Base-by-base conservation (phyloP, 2,329 filamentous ascomycete species). In the Alternaria infectoria region DNA sequence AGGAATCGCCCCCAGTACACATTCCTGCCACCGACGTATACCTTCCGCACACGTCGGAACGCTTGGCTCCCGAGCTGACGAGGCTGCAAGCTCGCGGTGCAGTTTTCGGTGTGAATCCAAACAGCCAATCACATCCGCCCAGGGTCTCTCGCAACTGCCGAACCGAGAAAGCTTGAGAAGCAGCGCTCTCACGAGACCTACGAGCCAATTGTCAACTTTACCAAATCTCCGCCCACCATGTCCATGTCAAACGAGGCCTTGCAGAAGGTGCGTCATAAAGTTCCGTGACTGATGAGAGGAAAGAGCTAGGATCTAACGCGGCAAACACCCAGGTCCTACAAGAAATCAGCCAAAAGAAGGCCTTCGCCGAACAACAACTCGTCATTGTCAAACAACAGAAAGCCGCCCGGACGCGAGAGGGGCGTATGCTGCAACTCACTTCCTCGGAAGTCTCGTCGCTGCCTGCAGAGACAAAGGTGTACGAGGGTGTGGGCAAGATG, bases 401-500 rank as follows among this genome's bases (percentile, higher is more conserved):
- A 71, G 87, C 89, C 8, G 86, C 89, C 64, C 97, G 97, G 82
- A 92, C 95, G 80, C 89, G 94, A 62, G 95, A 98, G 78, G 90
- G 91, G 77, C 93, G 96, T 47, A 89, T 97, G 82, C 86, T 96
- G 45, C 92, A 97, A 80, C 84, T 99, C 69, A 98, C 95, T 2
- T 87, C 91, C 36, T 92, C 87, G 68, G 96, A 99, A 81, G 85
- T 98, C 54, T 87, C 88, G n/a, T 86, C 88, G 7, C 82, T 99
- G 64, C 91, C 93, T 5, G 79, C 87, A 17, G 87, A 90, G 51
- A 96, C 93, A 0, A 90, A 90, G 30, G 88, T 97, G 26, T 99
- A 98, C 75, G 95, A 98, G 82, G 95, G 95, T 6, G 91, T 98
- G 11, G 96, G 96, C 55, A 99, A 98, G 83, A 98, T 99, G 96